phyloP scores from a whole-genome alignment of 1,284 basidiomycete genomes.

The Earliella scabrosa region DNA sequence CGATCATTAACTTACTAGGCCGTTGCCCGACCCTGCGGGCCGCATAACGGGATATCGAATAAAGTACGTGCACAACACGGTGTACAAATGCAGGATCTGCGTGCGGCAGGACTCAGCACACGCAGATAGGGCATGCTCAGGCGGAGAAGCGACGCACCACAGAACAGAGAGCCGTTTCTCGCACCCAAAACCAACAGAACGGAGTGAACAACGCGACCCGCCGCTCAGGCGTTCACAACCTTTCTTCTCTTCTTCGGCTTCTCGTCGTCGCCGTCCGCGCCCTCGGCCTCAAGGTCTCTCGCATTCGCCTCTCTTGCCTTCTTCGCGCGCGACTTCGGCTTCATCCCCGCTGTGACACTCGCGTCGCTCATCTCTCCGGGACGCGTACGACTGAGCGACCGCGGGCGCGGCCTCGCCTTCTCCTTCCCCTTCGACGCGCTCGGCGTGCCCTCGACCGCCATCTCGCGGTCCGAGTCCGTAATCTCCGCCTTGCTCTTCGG shows the following conservation, averaged over 20 bases:
- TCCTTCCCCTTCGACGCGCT: conserved; percentile 9
- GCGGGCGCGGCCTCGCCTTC: conserved; percentile 25
- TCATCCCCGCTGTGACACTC: conserved; percentile 17
- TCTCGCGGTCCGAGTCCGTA: conserved; percentile 27
- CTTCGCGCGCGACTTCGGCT: conserved; percentile 23
- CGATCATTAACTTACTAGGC: conserved; percentile 6
- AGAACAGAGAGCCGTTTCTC: background rate
- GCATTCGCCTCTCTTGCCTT: conserved; percentile 21
- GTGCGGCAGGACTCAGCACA: no score
- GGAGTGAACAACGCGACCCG: background rate
- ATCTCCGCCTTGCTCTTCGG: conserved; percentile 31
- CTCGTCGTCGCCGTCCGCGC: conserved; percentile 25
- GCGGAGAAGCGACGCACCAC: background rate
- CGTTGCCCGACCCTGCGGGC: conserved; percentile 14
- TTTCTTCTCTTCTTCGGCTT: conserved; percentile 31
- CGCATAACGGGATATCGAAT: conserved; percentile 7
- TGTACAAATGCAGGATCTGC: background rate
- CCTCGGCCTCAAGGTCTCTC: conserved; percentile 9
- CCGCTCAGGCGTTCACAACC: conserved; percentile 13
- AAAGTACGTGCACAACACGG: conserved; percentile 1
- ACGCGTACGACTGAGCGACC: conserved; percentile 28
- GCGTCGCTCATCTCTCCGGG: conserved; percentile 19
- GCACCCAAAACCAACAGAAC: background rate
- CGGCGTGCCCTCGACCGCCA: conserved; percentile 22
- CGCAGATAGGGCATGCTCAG: background rate